Conservation (phyloP, 2,329 filamentous ascomycete genomes). For the Dactylellina sp. region DNA sequence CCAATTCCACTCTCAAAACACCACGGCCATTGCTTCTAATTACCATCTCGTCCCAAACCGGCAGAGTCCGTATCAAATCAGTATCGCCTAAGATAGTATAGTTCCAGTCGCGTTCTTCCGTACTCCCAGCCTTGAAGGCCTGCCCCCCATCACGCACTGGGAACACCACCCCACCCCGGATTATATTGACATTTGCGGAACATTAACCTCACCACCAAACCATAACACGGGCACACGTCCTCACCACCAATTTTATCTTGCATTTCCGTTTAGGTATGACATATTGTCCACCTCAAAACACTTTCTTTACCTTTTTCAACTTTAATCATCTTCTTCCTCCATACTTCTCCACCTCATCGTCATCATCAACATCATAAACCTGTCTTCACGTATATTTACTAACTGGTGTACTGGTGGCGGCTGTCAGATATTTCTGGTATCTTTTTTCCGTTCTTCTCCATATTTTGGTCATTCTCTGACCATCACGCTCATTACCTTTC, state of each 20-base stretch:
- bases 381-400: background rate
- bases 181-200: conserved; percentile 29
- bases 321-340: conserved; percentile 20
- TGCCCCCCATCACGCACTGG: background rate
- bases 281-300: conserved; percentile 40
- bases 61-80: conserved; percentile 1
- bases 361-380: background rate
- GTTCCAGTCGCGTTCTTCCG: conserved; percentile 25
- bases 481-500: conserved; percentile 37
- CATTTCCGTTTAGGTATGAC: conserved; percentile 43
- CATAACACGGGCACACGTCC: conserved; percentile 31
- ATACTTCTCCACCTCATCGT: conserved; percentile 3
- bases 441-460: background rate
- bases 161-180: conserved; percentile 30
- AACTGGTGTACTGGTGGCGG: conserved; percentile 7
- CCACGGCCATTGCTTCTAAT: background rate
- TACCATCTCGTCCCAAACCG: conserved; percentile 7
- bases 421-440: background rate
- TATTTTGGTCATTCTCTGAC: conserved; percentile 2
- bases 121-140: background rate
- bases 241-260: conserved; percentile 1
- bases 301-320: conserved; percentile 55
- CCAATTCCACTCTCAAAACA: background rate
- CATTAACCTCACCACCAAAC: conserved; percentile 11
- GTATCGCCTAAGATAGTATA: background rate